Evolutionary conservation across 2,329 filamentous ascomycete species (phyloP), one percentile per base, ranked within the genome.

Genomic region (Phyllosticta capitalensis): DNA sequence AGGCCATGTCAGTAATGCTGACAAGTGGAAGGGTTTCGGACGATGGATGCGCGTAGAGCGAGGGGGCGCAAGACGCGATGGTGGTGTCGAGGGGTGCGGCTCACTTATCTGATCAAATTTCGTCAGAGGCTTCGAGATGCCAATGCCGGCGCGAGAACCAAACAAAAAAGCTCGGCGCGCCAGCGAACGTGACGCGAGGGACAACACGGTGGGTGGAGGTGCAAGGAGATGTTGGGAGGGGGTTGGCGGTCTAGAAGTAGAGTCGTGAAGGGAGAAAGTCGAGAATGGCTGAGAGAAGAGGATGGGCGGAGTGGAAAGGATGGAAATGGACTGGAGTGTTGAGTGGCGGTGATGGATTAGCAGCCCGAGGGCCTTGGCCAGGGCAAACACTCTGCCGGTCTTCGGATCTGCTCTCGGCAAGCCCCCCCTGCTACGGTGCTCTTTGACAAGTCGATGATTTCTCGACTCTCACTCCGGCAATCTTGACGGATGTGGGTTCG

Each of bases 31-130:
- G 5, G 24, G 20, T 26, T 48, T 51, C 17, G 48, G 55, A 7
- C 20, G 22, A 49, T 33, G 28, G 38, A 22, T 45, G 33, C 54
- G 33, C 56, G 49, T 22, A 21, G 56, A 17, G 52, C 33, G 48
- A 19, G 17, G 19, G 21, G 30, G 22, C 30, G 56, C 50, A 45
- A n/a, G 17, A 12, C 5, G n/a, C 14, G 30, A 9, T 19, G 30
- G 51, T 24, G 50, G 52, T 7, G 56, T n/a, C 30, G 52, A 55
- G 53, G 57, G 57, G 58, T 48, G 50, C 21, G 51, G 52, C 56
- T 58, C 56, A 55, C 52, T 59, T 59, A 59, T 59, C 58, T 51
- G 58, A 59, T 59, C 58, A 24, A 55, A 59, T 52, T 59, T 59
- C 45, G 58, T 55, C 57, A 54, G 51, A 59, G 52, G 52, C 50